Evolutionary conservation across 2,329 filamentous ascomycete species (phyloP), one percentile per base, ranked within the genome.

Genomic region (Cladorrhinum sp.): DNA sequence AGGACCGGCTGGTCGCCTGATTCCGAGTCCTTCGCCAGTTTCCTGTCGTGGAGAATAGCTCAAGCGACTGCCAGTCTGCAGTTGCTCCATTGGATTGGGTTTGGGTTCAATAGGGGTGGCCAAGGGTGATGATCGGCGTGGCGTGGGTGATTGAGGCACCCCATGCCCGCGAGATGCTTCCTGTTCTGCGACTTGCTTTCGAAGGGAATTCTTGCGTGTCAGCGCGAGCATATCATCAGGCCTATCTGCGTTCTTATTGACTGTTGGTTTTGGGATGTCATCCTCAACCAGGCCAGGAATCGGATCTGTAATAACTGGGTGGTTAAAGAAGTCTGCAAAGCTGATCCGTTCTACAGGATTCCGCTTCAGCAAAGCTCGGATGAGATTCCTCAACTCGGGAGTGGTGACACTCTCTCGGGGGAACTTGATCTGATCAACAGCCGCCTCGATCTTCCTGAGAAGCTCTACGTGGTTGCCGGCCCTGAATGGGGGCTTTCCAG

Each of bases 391-490:
- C 77, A 97, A 85, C 9, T 90, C 88, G 52, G 87, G 76, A 66
- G 86, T 93, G 62, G 91, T 85, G 53, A 84, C 79, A 29, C 85
- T 83, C 54, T 92, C 90, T 67, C 85, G 85, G 0, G 89, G 86
- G 67, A 98, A 98, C 65, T 83, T 86, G 74, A 98, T 96, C 64
- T 85, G 81, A 72, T 98, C 93, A 64, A 96, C 89, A 18, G 89
- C 87, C 62, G 88, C 88, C 73, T 98, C 93, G 65, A 99, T 99
- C 77, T 90, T 95, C 63, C 91, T 86, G 49, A 98, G 82, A 36
- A 99, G 79, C 73, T 99, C 95, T 45, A 99, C 93, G 71, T 99
- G 95, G 71, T 99, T 98, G 58, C 86, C 86, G 29, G 95, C 95
- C 66, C 92, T 84, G 76, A 98, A 99, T 0, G 95, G 95, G 22